Base-by-base conservation (phyloP, 345 rosid species). In the Populus tremula region DNA sequence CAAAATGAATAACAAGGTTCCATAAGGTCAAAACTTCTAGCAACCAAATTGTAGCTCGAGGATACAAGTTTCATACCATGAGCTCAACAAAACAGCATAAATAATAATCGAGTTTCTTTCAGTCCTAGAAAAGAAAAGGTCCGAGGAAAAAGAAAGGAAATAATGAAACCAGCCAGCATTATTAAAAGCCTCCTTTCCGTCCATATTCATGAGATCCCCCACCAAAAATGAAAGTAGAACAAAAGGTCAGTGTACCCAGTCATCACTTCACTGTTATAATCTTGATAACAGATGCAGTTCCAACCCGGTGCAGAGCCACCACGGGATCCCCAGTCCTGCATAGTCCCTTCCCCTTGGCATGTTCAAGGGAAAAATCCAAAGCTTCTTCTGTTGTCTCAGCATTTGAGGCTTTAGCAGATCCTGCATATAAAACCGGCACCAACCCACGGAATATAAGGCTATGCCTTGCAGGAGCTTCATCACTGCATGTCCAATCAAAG, bases 341-440 rank as follows among this genome's bases (percentile, higher is more conserved):
- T 29, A 95, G 83, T 67, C 89, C 92, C 80, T 77, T 91, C 25
- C 77, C 82, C 85, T 93, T 92, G 21, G 90, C 99, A 73, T 87
- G 81, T 77, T 88, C 79, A 64, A 93, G 81, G 2, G 98, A 90
- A 81, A 90, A 95, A 72, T 87, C 99, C 17, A 95, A 79, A 73
- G 98, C 96, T 88, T 95, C 96, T 71, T 91, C 99, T 16, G 98
- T 95, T 7, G 98, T 92, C 82, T 95, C 98, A 7, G 87, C 94
- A 73, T 91, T 84, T 0, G 99, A 93, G 43, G 98, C 98, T 87
- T 89, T 84, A 7, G 99, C 97, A 21, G 99, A 95, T 3, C 97
- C 98, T 23, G 94, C 99, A 70, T 90, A 95, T 14, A 95, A 83
- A 67, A 83, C 89, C 0, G 98, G 99, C 54, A 95, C 84, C 82